phyloP scores from a whole-genome alignment of 78 protist species.

The Speleostelium caveatum region DNA sequence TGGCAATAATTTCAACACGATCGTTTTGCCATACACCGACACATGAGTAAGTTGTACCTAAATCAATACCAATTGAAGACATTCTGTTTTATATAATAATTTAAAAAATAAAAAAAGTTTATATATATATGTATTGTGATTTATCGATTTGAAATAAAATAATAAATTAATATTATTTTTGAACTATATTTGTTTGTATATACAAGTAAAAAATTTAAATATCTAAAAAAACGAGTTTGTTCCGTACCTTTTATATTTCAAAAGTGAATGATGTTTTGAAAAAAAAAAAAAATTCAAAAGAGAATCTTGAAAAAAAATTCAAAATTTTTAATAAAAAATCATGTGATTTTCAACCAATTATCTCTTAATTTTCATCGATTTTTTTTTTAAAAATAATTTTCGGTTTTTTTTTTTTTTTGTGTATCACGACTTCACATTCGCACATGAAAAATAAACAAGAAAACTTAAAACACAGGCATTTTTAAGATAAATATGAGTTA shows the following conservation, averaged over 20 bases:
- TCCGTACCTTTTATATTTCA: too few relatives aligned
- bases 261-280: too few relatives aligned
- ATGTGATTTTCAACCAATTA: neutral
- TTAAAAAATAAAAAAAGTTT: too few relatives aligned
- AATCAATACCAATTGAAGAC: constrained; percentile 90
- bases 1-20: constrained; percentile 98
- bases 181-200: too few relatives aligned
- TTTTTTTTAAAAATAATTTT: constrained; percentile 18
- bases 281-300: neutral
- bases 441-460: too few relatives aligned
- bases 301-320: neutral
- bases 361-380: neutral
- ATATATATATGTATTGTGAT: neutral
- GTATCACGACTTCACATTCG: too few relatives aligned
- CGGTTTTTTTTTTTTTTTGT: constrained; percentile 11
- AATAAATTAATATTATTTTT: too few relatives aligned
- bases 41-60: constrained; percentile 90
- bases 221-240: neutral
- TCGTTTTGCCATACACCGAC: constrained; percentile 92
- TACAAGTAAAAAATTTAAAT: neutral
- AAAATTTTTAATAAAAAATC: neutral
- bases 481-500: too few relatives aligned
- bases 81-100: neutral
- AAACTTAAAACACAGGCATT: too few relatives aligned
- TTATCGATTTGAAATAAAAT: neutral